Base-by-base conservation (phyloP, 2,329 filamentous ascomycete genomes). In the Stemphylium vesicarium region DNA sequence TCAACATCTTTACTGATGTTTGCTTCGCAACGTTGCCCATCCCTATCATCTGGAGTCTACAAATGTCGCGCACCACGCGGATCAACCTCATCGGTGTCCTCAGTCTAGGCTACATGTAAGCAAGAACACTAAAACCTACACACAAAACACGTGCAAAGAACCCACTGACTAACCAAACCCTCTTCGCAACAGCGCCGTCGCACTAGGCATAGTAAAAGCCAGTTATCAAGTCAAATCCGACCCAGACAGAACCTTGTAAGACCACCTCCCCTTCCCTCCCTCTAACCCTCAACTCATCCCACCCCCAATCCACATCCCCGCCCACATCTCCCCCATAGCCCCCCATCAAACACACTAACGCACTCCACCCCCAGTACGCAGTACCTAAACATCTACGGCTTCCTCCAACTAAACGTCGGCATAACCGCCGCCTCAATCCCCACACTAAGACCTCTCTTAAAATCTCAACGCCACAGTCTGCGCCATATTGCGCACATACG, bases 1-100 rank as follows among this genome's bases (percentile, higher is more conserved):
- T 51, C 16, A 51, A 51, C 48, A 51, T 51, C 18, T 51, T 51
- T n/a, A 51, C 48, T 8, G 48, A 51, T 15, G 18, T 51, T 7
- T 51, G 48, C 26, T 51, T 51, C 26, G 41, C 41, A 5, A 51
- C 49, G 2, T 15, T 51, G 4, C 41, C 49, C 3, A 35, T 51
- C 9, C 35, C 49, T 4, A 45, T 51, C 11, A 38, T 51, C n/a
- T 51, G 48, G 48, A 32, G 26, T 26, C 33, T 51, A 3, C 41
- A 51, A 20, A 51, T 46, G 49, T 45, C 41, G 4, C 41, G 12
- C 7, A 15, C 12, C 1, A 51, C 20, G 12, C 26, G 41, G 3
- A 39, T 46, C 7, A 51, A 29, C 4, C 29, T 51, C 13, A 51
- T 51, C 11, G 35, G 18, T 4, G 41, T 51, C 2, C 35, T 51